phyloP scores from a whole-genome alignment of 768 basidiomycete genomes.

The Tulasnella sp. region DNA sequence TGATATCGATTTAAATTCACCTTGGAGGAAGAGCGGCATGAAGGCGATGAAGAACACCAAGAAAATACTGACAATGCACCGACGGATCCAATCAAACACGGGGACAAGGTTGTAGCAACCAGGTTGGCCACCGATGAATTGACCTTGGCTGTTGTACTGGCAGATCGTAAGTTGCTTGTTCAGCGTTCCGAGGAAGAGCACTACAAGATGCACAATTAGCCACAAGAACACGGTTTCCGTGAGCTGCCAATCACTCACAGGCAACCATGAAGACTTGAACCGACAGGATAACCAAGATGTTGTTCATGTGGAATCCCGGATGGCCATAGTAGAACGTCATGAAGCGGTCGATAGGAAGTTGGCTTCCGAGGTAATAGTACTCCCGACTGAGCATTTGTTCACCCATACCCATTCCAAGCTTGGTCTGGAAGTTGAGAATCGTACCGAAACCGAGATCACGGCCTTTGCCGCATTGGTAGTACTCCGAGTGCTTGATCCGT shows the following conservation, averaged over 20 bases:
- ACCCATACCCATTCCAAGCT: constrained; percentile 99
- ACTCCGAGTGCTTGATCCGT: constrained; percentile 98
- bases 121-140: constrained; percentile 64
- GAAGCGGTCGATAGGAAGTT: constrained; percentile 96
- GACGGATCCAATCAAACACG: constrained; percentile 91
- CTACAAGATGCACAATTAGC: constrained; percentile 36
- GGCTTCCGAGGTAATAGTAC: constrained; percentile 97
- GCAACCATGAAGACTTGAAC: constrained; percentile 93
- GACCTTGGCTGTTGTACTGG: constrained; percentile 61
- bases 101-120: constrained; percentile 94
- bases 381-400: constrained; percentile 99
- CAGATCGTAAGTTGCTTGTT: constrained; percentile 77
- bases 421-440: constrained; percentile 98
- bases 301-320: constrained; percentile 99
- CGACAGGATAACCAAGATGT: constrained; percentile 95
- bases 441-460: constrained; percentile 98
- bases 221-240: constrained; percentile 3
- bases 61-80: constrained; percentile 96
- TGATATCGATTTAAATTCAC: constrained; percentile 37
- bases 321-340: constrained; percentile 99
- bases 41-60: constrained; percentile 97
- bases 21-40: constrained; percentile 90
- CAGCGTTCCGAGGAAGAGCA: constrained; percentile 91
- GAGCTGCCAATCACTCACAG: constrained; percentile 44
- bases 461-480: constrained; percentile 98